Conservation (phyloP, 1,284 basidiomycete genomes). For the Ustilago bromivora region DNA sequence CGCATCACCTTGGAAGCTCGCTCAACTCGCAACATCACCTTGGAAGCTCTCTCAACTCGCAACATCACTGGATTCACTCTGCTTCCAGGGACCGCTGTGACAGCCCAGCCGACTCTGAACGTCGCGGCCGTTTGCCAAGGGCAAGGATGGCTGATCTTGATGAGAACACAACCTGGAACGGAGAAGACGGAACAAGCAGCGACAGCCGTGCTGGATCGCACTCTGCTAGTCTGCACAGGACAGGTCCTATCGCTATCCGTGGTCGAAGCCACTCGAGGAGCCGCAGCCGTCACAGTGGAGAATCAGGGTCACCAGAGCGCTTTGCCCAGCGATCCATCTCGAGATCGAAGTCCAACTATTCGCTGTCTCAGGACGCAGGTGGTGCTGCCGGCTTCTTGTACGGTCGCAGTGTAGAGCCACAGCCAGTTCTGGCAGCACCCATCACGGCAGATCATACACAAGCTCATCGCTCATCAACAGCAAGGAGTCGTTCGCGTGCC, state of each 20-base stretch:
- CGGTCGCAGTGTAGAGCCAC: constrained; percentile 40
- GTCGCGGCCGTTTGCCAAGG: constrained; percentile 38
- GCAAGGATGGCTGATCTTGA: constrained; percentile 51
- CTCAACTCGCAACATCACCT: constrained; percentile 23
- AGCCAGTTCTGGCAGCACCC: constrained; percentile 10
- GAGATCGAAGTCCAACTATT: constrained; percentile 27
- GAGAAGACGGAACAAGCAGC: constrained; percentile 30
- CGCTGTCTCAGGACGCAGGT: constrained; percentile 29
- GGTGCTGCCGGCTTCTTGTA: constrained; percentile 20
- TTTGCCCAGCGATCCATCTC: constrained; percentile 31
- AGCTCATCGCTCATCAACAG: constrained; percentile 44
- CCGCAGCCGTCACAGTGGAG: constrained; percentile 48
- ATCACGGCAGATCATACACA: constrained; percentile 32
- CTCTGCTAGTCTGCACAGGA: constrained; percentile 8
- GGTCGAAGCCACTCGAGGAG: constrained; percentile 48
- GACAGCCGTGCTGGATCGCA: constrained; percentile 23
- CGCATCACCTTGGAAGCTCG: constrained; percentile 28
- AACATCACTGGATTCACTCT: constrained; percentile 22
- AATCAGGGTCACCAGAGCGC: constrained; percentile 40
- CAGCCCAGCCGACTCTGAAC: constrained; percentile 49
- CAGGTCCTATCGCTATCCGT: constrained; percentile 37
- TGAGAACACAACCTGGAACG: constrained; percentile 54
- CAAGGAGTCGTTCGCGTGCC: constrained; percentile 45
- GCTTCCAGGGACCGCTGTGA: constrained; percentile 37
- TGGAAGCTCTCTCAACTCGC: constrained; percentile 25